These are phyloP conservation scores for Pyrus pyrifolia DNA, from an alignment of 306 rosid genomes.

Conservation along the genomic window DNA sequence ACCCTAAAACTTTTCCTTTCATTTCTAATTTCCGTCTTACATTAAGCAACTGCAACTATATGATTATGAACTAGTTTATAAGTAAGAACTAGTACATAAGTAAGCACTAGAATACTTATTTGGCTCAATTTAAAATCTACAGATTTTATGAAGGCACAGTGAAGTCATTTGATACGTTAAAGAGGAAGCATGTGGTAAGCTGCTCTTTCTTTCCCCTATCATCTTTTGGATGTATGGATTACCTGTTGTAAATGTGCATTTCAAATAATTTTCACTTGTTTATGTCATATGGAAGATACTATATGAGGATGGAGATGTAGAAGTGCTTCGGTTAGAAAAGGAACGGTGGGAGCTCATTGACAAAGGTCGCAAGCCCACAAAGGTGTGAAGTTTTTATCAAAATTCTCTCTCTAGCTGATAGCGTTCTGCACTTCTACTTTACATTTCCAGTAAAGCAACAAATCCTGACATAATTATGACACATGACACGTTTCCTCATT, in stretches of 20 bases:
- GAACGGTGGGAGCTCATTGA: conserved; percentile 58
- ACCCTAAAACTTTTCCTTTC: not conserved
- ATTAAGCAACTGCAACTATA: conserved; percentile 5
- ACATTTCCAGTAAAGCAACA: conserved; percentile 15
- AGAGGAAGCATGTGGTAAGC: conserved; percentile 92
- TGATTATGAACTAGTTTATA: not conserved
- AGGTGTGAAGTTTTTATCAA: conserved; percentile 26
- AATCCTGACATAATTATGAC: conserved; percentile 27
- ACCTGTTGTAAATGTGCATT: not conserved
- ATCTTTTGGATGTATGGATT: conserved; percentile 10
- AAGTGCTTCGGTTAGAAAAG: conserved; percentile 48
- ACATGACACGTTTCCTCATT: conserved; percentile 11
- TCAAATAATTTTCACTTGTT: conserved; percentile 8
- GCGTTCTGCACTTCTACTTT: conserved; percentile 1
- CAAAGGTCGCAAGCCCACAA: conserved; percentile 39
- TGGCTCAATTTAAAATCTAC: conserved; percentile 24
- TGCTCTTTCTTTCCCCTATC: conserved; percentile 21
- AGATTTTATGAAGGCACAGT: conserved; percentile 89
- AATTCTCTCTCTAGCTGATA: conserved; percentile 17
- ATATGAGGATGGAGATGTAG: conserved; percentile 60
- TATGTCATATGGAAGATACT: conserved; percentile 51
- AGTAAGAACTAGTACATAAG: not conserved
- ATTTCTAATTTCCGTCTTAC: not conserved
- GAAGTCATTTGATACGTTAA: conserved; percentile 72
- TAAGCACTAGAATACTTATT: not conserved